A percentile compares a stretch with the other conserved stretches of the same genome.
These are phyloP conservation scores for Fragaria iinumae DNA, from an alignment of 306 rosid genomes.

Conservation along the genomic window DNA sequence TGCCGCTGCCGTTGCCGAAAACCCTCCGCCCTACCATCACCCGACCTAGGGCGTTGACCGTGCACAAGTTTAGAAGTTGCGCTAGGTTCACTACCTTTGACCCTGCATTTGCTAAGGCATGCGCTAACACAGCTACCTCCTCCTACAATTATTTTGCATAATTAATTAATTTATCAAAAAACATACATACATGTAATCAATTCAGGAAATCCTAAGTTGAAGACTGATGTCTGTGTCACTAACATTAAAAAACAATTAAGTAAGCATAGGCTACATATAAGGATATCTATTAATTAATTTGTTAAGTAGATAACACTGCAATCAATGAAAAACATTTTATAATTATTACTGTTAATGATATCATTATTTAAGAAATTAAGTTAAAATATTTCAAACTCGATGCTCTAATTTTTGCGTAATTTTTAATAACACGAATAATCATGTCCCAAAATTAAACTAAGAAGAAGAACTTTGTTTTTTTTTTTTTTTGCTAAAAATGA, in stretches of 20 bases:
- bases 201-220: neutral
- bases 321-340: too few species aligned
- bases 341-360: too few species aligned
- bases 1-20: slow-evolving; percentile 44
- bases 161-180: neutral
- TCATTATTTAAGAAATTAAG: too few species aligned
- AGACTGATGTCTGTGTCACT: neutral
- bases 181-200: neutral
- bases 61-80: slow-evolving; percentile 57
- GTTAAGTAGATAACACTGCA: neutral
- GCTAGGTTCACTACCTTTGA: slow-evolving; percentile 46
- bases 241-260: neutral
- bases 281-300: too few species aligned
- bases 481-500: too few species aligned
- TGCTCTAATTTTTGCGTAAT: too few species aligned
- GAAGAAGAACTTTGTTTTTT: too few species aligned
- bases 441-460: too few species aligned
- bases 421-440: too few species aligned
- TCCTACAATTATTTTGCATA: slow-evolving; percentile 40
- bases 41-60: slow-evolving; percentile 60
- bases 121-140: slow-evolving; percentile 49
- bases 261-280: too few species aligned
- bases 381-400: too few species aligned
- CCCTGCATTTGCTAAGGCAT: slow-evolving; percentile 42
- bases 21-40: slow-evolving; percentile 63